Percentiles rank a stretch among this genome's conserved stretches.
phyloP scores from a whole-genome alignment of 352 stramenopile species.

The Blastocystis sp. region DNA sequence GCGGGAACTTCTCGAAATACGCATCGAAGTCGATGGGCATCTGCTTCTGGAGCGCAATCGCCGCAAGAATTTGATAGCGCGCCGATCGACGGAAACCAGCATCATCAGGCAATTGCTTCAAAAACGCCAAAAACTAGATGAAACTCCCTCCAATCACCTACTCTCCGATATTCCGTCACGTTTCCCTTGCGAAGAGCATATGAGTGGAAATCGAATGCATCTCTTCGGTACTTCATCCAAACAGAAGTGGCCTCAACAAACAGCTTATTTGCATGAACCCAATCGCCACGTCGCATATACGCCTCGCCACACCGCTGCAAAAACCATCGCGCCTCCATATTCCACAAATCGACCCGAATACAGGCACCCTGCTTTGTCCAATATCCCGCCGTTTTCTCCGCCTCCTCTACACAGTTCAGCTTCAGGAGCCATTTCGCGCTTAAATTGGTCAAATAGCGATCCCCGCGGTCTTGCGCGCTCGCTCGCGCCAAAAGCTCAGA shows the following conservation, averaged over 20 bases:
- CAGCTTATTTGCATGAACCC: neutral
- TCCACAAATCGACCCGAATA: neutral
- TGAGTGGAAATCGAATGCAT: constrained; percentile 42
- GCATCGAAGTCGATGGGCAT: neutral
- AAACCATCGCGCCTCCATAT: constrained; percentile 24
- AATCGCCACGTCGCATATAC: neutral
- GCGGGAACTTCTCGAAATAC: neutral
- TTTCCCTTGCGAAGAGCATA: constrained; percentile 36
- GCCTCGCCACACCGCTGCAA: neutral
- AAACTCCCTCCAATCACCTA: neutral
- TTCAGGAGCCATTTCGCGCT: neutral
- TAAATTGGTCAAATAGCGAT: neutral
- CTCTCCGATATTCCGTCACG: neutral
- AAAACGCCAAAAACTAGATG: neutral
- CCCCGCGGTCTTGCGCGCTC: neutral
- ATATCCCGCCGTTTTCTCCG: neutral
- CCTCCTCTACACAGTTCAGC: neutral
- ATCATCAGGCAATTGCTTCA: neutral
- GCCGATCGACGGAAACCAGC: neutral
- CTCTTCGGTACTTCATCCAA: neutral
- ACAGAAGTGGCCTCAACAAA: neutral
- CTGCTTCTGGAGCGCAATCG: neutral
- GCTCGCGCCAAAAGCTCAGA: neutral
- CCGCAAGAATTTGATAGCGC: neutral
- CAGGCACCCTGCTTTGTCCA: neutral